These are phyloP conservation scores for Combretum micranthum DNA, from an alignment of 345 rosid genomes.

Conservation along the genomic window DNA sequence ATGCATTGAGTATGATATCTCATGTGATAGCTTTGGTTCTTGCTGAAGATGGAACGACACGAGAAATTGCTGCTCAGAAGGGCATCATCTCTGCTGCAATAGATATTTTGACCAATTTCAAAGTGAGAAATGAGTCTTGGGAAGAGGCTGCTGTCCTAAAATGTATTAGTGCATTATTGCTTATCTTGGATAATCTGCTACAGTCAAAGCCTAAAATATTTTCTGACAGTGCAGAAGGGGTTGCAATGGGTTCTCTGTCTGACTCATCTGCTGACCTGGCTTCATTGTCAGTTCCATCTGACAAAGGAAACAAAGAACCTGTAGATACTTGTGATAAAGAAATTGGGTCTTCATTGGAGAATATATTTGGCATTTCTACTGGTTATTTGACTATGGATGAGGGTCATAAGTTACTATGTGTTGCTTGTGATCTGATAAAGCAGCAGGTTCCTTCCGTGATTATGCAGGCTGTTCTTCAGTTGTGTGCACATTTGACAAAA, in stretches of 20 bases:
- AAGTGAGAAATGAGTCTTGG: slow-evolving; percentile 39
- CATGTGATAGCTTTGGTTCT: slow-evolving; percentile 79
- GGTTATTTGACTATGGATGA: slow-evolving; percentile 75
- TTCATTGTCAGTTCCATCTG: slow-evolving; percentile 27
- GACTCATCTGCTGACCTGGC: slow-evolving; percentile 32
- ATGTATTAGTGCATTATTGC: slow-evolving; percentile 77
- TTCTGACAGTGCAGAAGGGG: slow-evolving; percentile 43
- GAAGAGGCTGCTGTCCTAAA: slow-evolving; percentile 60
- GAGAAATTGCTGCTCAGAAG: slow-evolving; percentile 74
- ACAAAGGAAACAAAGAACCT: slow-evolving; percentile 28
- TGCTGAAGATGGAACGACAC: slow-evolving; percentile 67
- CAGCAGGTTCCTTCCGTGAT: slow-evolving; percentile 79
- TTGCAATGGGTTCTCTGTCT: slow-evolving; percentile 37
- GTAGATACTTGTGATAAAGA: slow-evolving; percentile 46
- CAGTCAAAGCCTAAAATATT: slow-evolving; percentile 54
- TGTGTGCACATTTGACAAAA: slow-evolving; percentile 92
- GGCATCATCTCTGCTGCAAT: slow-evolving; percentile 56
- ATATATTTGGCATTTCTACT: slow-evolving; percentile 68
- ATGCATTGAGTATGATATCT: slow-evolving; percentile 72
- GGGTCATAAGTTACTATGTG: slow-evolving; percentile 53
- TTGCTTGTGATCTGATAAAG: slow-evolving; percentile 69
- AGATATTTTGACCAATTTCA: slow-evolving; percentile 61
- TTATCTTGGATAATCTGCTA: slow-evolving; percentile 77
- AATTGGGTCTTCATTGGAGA: slow-evolving; percentile 38
- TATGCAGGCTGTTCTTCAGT: slow-evolving; percentile 95